These are phyloP conservation scores for Umbelopsis ramanniana DNA, from an alignment of 192 early-diverging fungal species.

Conservation along the genomic window DNA sequence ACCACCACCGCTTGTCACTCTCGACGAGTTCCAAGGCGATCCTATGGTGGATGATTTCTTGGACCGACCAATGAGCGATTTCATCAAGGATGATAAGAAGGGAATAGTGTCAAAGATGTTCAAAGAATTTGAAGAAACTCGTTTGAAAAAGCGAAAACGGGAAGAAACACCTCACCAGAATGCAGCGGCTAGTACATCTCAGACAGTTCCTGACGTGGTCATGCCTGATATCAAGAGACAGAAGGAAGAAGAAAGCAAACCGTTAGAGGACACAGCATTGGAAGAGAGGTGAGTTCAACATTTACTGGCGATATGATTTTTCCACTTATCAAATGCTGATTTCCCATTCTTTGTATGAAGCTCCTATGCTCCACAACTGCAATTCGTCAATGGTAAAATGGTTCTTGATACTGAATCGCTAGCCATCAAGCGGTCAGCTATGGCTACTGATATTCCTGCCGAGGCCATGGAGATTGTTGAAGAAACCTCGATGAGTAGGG, in stretches of 20 bases:
- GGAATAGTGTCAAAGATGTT: conserved; percentile 37
- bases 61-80: conserved; percentile 25
- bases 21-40: conserved; percentile 30
- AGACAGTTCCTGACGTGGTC: neutral
- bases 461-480: conserved; percentile 36
- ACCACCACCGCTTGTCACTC: conserved; percentile 18
- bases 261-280: neutral
- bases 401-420: conserved; percentile 37
- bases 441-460: neutral
- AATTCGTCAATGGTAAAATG: conserved; percentile 41
- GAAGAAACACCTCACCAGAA: conserved; percentile 5
- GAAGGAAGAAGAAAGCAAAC: conserved; percentile 22
- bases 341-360: conserved; percentile 3
- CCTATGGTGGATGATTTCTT: conserved; percentile 13
- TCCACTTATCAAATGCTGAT: no score
- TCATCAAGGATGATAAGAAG: conserved; percentile 25
- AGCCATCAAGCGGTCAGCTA: conserved; percentile 20
- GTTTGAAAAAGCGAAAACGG: neutral
- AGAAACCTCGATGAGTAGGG: conserved; percentile 28
- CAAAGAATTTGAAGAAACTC: conserved; percentile 28
- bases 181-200: neutral
- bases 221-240: conserved; percentile 16
- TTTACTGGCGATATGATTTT: no score
- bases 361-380: conserved; percentile 39
- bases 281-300: conserved; percentile 24